Conservation (phyloP, 2,329 filamentous ascomycete genomes). For the Exophiala viscosa region DNA sequence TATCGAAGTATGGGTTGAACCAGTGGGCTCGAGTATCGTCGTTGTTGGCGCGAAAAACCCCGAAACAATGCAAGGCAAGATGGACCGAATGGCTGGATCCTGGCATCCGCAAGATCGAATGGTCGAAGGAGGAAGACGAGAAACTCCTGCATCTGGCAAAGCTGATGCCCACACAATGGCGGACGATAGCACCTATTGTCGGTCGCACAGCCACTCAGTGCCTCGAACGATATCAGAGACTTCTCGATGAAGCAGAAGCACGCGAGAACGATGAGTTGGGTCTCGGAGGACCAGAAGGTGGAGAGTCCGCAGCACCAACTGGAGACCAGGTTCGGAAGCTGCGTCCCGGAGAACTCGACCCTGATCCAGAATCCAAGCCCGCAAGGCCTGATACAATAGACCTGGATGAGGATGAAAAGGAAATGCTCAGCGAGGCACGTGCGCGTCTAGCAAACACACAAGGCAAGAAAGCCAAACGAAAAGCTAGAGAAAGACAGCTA, state of each 20-base stretch:
- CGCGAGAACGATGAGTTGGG: slow-evolving; percentile 77
- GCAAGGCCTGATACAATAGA: slow-evolving; percentile 95
- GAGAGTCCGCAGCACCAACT: slow-evolving; percentile 79
- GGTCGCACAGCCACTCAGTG: slow-evolving; percentile 96
- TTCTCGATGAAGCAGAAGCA: slow-evolving; percentile 92
- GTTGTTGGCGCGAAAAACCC: slow-evolving; percentile 90
- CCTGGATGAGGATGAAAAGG: slow-evolving; percentile 97
- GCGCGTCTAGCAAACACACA: slow-evolving; percentile 96
- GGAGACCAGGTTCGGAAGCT: slow-evolving; percentile 88
- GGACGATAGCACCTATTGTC: slow-evolving; percentile 94
- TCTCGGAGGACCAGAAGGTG: slow-evolving; percentile 78
- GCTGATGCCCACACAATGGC: slow-evolving; percentile 98
- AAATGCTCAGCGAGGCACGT: slow-evolving; percentile 97
- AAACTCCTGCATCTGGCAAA: slow-evolving; percentile 94
- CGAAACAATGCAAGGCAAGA: slow-evolving; percentile 98
- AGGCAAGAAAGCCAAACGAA: slow-evolving; percentile 97
- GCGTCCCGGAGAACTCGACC: slow-evolving; percentile 86
- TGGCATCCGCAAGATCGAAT: slow-evolving; percentile 97
- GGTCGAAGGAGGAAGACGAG: slow-evolving; percentile 98
- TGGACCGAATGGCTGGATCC: slow-evolving; percentile 99
- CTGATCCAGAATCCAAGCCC: slow-evolving; percentile 95
- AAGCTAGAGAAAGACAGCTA: slow-evolving; percentile 90
- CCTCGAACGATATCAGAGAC: slow-evolving; percentile 91
- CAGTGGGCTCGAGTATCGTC: slow-evolving; percentile 99
- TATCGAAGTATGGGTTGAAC: slow-evolving; percentile 91